phyloP scores from a whole-genome alignment of 768 basidiomycete genomes.

The Amanita muscaria region DNA sequence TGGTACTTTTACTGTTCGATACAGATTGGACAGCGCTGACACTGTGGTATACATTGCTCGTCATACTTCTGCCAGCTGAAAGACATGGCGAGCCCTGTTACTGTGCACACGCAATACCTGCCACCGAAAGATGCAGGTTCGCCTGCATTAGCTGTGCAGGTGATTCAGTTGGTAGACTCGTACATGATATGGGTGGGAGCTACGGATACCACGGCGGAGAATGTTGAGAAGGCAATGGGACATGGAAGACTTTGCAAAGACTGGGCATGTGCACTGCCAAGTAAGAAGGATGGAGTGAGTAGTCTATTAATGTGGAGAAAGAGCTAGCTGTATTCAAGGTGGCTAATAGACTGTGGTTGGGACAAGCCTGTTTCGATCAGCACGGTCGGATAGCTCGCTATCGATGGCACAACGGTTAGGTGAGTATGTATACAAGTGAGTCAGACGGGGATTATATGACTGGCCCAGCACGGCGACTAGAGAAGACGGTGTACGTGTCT shows the following conservation, averaged over 20 bases:
- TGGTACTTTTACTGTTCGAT: too few relatives aligned
- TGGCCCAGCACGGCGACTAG: neutral
- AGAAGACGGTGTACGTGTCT: slow-evolving; percentile 25
- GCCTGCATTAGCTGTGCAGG: slow-evolving; percentile 55
- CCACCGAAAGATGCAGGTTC: slow-evolving; percentile 39
- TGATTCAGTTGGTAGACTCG: slow-evolving; percentile 58
- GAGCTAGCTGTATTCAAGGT: neutral
- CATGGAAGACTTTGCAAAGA: slow-evolving; percentile 58
- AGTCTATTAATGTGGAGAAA: too few relatives aligned
- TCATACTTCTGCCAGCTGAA: too few relatives aligned
- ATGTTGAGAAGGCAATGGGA: slow-evolving; percentile 38
- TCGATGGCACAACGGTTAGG: slow-evolving; percentile 78
- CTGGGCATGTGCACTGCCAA: slow-evolving; percentile 82
- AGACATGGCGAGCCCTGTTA: slow-evolving; percentile 19
- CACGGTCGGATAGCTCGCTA: slow-evolving; percentile 52
- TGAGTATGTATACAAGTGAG: slow-evolving; percentile 24
- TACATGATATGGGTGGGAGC: slow-evolving; percentile 80
- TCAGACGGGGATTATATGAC: too few relatives aligned
- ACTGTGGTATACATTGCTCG: too few relatives aligned
- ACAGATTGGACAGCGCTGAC: too few relatives aligned
- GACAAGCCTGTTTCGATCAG: slow-evolving; percentile 57
- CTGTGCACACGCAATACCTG: slow-evolving; percentile 41
- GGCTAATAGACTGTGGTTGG: slow-evolving; percentile 27
- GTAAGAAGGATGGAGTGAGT: slow-evolving; percentile 11
- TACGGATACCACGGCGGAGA: slow-evolving; percentile 38